These are phyloP conservation scores for Lomentospora prolificans DNA, from an alignment of 2,329 filamentous ascomycete species.

Conservation along the genomic window DNA sequence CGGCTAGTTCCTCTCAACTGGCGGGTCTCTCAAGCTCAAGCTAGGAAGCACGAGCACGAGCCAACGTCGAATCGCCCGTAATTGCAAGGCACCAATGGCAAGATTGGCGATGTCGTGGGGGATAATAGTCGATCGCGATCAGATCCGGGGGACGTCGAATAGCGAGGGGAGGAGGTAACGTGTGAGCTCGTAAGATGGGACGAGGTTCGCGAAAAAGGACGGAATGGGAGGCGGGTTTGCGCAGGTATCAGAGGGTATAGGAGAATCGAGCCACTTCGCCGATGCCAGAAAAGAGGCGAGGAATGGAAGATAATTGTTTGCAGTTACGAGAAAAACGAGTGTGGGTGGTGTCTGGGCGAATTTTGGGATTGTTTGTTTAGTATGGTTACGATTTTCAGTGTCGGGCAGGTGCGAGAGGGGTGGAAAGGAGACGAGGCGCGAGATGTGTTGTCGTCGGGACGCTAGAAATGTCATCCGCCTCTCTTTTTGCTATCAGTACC, in stretches of 20 bases:
- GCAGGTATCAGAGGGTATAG: not conserved
- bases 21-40: not conserved
- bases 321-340: not conserved
- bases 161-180: not conserved
- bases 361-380: not conserved
- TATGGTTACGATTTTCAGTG: not conserved
- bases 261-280: not conserved
- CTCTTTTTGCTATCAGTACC: not conserved
- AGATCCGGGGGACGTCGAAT: not conserved
- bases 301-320: not conserved
- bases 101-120: not conserved
- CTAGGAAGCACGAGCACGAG: not conserved
- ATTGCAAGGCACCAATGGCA: not conserved
- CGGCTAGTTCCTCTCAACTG: not conserved
- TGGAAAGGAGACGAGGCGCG: not conserved
- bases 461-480: slow-evolving; percentile 1
- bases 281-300: not conserved
- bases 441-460: not conserved
- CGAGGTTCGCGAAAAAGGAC: not conserved
- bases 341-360: not conserved
- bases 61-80: not conserved
- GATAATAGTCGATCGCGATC: not conserved
- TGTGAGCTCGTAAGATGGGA: not conserved
- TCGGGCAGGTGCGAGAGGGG: not conserved
- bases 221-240: not conserved